A percentile compares a stretch with the other conserved stretches of the same genome.
phyloP scores from a whole-genome alignment of 257 asterid genomes.

The Nemophila menziesii region DNA sequence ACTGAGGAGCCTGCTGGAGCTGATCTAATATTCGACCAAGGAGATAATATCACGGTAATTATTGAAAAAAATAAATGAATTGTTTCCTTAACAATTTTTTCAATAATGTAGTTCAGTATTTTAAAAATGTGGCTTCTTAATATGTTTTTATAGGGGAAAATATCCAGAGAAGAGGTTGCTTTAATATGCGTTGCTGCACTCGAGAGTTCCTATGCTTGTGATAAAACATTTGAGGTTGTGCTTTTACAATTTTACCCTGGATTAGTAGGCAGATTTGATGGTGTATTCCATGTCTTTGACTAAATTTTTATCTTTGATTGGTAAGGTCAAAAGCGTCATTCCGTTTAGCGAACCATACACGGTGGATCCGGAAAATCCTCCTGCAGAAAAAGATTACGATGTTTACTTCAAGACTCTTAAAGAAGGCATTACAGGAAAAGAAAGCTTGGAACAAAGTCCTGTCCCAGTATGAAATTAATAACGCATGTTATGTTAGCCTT shows the following conservation, averaged over 20 bases:
- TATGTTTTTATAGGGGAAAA: slow-evolving; percentile 49
- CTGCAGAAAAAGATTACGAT: slow-evolving; percentile 76
- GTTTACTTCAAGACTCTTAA: slow-evolving; percentile 58
- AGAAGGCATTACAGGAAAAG: slow-evolving; percentile 91
- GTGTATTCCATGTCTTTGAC: background rate
- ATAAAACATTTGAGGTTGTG: slow-evolving; percentile 83
- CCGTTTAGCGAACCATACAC: slow-evolving; percentile 91
- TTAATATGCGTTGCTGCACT: slow-evolving; percentile 77
- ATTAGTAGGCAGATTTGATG: background rate
- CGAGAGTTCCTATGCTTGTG: slow-evolving; percentile 76
- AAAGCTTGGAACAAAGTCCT: slow-evolving; percentile 59
- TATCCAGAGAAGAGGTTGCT: slow-evolving; percentile 93
- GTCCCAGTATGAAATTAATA: slow-evolving; percentile 35
- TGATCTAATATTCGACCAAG: slow-evolving; percentile 88
- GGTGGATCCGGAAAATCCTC: slow-evolving; percentile 92
- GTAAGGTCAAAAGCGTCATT: slow-evolving; percentile 81
- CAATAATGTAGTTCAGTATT: background rate
- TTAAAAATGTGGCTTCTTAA: background rate
- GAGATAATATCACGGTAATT: slow-evolving; percentile 94
- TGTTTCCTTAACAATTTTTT: background rate
- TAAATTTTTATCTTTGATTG: background rate
- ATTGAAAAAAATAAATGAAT: slow-evolving; percentile 5
- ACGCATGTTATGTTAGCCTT: slow-evolving; percentile 19
- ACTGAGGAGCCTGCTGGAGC: slow-evolving; percentile 99
- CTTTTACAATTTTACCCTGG: background rate